A percentile compares a stretch with the other conserved stretches of the same genome.
Evolutionary conservation across 345 rosid genomes (phyloP).

Genomic region (Eutrema japonicum): DNA sequence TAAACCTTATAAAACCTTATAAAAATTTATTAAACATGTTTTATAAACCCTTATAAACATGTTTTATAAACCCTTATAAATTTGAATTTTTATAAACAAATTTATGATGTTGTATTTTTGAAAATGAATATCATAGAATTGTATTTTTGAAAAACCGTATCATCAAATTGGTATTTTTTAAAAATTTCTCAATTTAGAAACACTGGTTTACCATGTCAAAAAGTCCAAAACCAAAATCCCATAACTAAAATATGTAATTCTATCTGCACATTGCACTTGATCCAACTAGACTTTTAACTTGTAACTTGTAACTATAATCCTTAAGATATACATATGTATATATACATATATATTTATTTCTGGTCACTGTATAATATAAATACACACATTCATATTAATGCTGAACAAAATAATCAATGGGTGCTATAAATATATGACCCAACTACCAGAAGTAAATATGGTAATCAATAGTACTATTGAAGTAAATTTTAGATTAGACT

Average conservation of each 20-base stretch:
- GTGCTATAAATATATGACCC: conserved; percentile 41
- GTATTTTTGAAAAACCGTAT: too few relatives aligned
- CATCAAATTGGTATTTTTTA: too few relatives aligned
- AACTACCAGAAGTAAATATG: conserved; percentile 43
- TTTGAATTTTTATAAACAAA: too few relatives aligned
- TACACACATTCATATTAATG: conserved; percentile 30
- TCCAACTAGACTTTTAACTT: conserved; percentile 11
- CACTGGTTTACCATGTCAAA: conserved; percentile 4
- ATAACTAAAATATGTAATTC: conserved; percentile 11
- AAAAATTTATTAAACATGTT: too few relatives aligned
- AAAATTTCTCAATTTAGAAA: neutral
- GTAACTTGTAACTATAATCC: neutral
- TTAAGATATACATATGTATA: neutral
- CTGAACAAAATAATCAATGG: conserved; percentile 36
- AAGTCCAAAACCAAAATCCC: conserved; percentile 11
- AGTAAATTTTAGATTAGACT: conserved; percentile 36
- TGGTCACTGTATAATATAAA: conserved; percentile 25
- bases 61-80: too few relatives aligned
- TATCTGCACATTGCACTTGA: conserved; percentile 13
- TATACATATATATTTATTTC: neutral
- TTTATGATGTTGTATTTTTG: too few relatives aligned
- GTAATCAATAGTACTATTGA: conserved; percentile 30
- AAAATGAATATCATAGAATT: too few relatives aligned
- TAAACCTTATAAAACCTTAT: too few relatives aligned
- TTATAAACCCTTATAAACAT: too few relatives aligned